phyloP scores from a whole-genome alignment of 2,329 filamentous ascomycete species.

The Apiospora saccharicola region DNA sequence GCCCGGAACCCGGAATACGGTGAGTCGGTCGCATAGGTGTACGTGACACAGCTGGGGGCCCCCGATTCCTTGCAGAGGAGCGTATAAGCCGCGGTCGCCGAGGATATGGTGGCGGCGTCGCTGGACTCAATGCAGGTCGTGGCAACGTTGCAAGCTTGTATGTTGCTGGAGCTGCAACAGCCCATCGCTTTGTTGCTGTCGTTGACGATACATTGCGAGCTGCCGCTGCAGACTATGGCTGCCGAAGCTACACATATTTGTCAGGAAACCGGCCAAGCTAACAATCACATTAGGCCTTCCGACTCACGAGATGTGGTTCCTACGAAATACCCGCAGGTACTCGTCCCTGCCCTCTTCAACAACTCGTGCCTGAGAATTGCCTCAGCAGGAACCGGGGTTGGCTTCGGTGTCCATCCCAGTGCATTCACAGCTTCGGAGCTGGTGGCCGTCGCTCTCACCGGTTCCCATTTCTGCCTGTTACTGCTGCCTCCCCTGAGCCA shows the following conservation, averaged over 20 bases:
- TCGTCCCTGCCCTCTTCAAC: constrained; percentile 29
- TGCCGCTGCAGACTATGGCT: constrained; percentile 30
- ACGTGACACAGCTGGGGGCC: constrained; percentile 40
- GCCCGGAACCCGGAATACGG: constrained; percentile 38
- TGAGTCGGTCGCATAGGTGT: constrained; percentile 38
- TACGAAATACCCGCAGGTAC: constrained; percentile 38
- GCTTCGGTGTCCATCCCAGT: constrained; percentile 39
- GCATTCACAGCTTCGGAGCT: constrained; percentile 31
- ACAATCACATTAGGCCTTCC: not conserved
- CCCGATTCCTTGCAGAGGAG: constrained; percentile 27
- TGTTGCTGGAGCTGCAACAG: constrained; percentile 37
- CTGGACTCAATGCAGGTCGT: constrained; percentile 40
- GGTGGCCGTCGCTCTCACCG: constrained; percentile 35
- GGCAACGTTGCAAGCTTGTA: constrained; percentile 35
- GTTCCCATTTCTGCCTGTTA: constrained; percentile 39
- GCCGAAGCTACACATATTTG: not conserved
- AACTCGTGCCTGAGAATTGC: constrained; percentile 35
- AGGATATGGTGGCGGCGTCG: constrained; percentile 24
- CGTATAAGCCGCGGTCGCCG: constrained; percentile 1
- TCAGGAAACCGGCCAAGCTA: too few species aligned
- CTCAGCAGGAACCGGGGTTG: constrained; percentile 39
- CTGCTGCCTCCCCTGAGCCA: constrained; percentile 31
- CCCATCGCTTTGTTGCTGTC: constrained; percentile 33
- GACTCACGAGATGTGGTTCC: constrained; percentile 37
- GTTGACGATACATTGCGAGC: constrained; percentile 35